phyloP scores from a whole-genome alignment of 1,284 basidiomycete genomes.

The Naganishia liquefaciens region DNA sequence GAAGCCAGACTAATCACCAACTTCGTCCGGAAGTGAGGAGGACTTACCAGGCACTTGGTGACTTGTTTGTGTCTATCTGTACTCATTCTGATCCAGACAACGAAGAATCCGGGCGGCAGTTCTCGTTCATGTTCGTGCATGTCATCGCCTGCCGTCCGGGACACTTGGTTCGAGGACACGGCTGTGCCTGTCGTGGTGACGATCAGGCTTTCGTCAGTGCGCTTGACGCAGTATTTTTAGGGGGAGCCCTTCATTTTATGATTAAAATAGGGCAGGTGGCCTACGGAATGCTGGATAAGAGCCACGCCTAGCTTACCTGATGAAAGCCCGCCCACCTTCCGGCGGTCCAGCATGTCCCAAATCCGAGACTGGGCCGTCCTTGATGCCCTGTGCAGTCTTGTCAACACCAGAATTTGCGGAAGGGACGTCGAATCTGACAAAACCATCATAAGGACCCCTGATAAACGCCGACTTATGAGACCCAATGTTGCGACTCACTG shows the following conservation, averaged over 20 bases:
- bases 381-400: constrained; percentile 16
- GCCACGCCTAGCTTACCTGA: too few relatives aligned
- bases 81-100: constrained; percentile 20
- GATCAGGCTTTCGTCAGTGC: too few relatives aligned
- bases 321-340: background rate
- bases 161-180: too few relatives aligned
- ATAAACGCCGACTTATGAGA: too few relatives aligned
- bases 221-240: too few relatives aligned
- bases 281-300: too few relatives aligned
- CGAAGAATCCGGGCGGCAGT: constrained; percentile 13
- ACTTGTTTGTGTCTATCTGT: background rate
- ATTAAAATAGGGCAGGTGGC: too few relatives aligned
- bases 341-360: constrained; percentile 15
- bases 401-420: constrained; percentile 7
- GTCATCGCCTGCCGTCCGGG: background rate
- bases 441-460: too few relatives aligned
- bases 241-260: too few relatives aligned
- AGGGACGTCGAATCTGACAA: background rate
- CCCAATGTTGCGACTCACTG: too few relatives aligned
- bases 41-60: constrained; percentile 6
- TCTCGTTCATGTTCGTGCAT: background rate
- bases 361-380: constrained; percentile 2
- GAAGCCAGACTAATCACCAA: background rate
- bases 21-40: background rate
- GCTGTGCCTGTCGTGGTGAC: too few relatives aligned